These are phyloP conservation scores for Stagonosporopsis vannaccii DNA, from an alignment of 2,329 filamentous ascomycete species.

Conservation along the genomic window DNA sequence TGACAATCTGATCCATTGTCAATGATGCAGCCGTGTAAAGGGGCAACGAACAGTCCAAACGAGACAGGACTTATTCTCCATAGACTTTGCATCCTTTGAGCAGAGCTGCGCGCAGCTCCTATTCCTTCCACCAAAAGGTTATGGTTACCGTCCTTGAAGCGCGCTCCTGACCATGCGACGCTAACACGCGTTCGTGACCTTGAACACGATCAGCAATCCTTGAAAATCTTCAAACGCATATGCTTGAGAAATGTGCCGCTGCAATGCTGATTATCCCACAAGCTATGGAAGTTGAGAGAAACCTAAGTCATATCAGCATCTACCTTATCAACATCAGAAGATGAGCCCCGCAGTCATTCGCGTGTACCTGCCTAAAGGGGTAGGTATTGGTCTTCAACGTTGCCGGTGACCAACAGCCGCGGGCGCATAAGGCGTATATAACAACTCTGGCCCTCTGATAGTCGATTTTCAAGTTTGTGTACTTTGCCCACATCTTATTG, in stretches of 20 bases:
- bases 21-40: neutral
- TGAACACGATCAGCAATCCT: too few relatives aligned
- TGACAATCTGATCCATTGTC: neutral
- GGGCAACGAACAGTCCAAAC: too few relatives aligned
- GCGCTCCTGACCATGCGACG: too few relatives aligned
- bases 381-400: conserved; percentile 6
- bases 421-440: conserved; percentile 6
- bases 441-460: neutral
- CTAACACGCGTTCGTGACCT: neutral
- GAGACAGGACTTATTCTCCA: too few relatives aligned
- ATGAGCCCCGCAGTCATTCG: conserved; percentile 12
- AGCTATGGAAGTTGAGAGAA: neutral
- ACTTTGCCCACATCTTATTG: neutral
- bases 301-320: neutral
- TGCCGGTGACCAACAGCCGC: conserved; percentile 5
- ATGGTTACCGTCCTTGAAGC: too few relatives aligned
- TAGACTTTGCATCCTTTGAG: too few relatives aligned
- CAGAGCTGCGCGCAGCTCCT: too few relatives aligned
- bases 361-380: conserved; percentile 20
- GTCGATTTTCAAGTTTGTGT: neutral
- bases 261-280: neutral
- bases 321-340: conserved; percentile 4
- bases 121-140: too few relatives aligned
- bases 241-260: neutral
- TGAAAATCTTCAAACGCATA: neutral